These are phyloP conservation scores for Ilyonectria destructans DNA, from an alignment of 2,329 filamentous ascomycete species.

Conservation along the genomic window DNA sequence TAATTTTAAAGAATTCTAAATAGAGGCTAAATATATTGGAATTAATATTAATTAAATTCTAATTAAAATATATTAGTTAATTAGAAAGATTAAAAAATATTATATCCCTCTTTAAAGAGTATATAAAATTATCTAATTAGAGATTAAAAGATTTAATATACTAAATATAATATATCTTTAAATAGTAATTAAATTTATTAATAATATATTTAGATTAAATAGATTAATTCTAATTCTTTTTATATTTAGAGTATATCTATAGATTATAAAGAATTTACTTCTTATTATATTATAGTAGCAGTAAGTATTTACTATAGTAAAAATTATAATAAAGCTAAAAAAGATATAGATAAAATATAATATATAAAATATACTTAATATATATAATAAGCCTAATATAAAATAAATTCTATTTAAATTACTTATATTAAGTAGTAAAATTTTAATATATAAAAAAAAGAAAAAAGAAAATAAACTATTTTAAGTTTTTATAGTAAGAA, in stretches of 20 bases:
- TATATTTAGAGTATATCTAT: conserved; percentile 4
- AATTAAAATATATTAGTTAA: background rate
- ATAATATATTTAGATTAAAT: background rate
- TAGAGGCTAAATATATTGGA: background rate
- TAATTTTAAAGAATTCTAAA: background rate
- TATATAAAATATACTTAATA: no score
- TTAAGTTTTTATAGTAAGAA: no score
- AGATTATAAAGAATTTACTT: background rate
- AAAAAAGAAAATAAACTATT: no score
- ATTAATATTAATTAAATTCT: background rate
- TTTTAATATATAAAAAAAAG: no score
- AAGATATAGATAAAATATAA: no score
- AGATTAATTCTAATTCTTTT: background rate
- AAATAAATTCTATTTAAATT: no score
- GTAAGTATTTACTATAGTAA: no score
- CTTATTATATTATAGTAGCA: background rate
- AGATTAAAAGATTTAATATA: background rate
- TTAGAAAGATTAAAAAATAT: background rate
- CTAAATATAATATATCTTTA: background rate
- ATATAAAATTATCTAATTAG: no score
- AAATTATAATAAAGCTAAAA: no score
- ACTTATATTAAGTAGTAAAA: no score
- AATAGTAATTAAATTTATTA: background rate
- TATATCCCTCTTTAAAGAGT: no score
- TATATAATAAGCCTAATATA: no score